These are phyloP conservation scores for Paracorniculantispora psalliotae DNA, from an alignment of 2,329 filamentous ascomycete species.

Conservation along the genomic window DNA sequence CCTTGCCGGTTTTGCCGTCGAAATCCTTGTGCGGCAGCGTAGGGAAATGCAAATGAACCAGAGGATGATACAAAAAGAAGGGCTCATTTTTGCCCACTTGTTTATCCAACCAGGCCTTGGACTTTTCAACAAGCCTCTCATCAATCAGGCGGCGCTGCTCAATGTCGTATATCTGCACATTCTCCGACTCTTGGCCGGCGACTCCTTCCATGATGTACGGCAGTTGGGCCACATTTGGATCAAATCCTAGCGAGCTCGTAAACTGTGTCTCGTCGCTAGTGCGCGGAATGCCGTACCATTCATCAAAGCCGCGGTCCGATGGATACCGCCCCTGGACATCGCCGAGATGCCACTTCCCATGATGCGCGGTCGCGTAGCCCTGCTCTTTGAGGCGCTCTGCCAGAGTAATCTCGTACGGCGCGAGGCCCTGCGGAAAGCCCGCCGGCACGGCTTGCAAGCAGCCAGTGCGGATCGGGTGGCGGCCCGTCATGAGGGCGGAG, in stretches of 20 bases:
- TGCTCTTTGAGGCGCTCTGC: slow-evolving; percentile 25
- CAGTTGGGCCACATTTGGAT: slow-evolving; percentile 28
- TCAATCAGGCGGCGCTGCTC: slow-evolving; percentile 27
- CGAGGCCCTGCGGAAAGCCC: slow-evolving; percentile 29
- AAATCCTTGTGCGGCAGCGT: slow-evolving; percentile 28
- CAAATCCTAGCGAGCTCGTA: slow-evolving; percentile 27
- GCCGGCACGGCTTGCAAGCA: slow-evolving; percentile 30
- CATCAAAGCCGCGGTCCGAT: slow-evolving; percentile 31
- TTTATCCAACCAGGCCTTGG: slow-evolving; percentile 27
- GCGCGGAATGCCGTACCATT: slow-evolving; percentile 33
- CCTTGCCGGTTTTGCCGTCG: slow-evolving; percentile 23
- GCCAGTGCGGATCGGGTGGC: slow-evolving; percentile 31
- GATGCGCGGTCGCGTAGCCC: slow-evolving; percentile 27
- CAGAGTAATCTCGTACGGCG: slow-evolving; percentile 28
- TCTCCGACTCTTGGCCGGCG: slow-evolving; percentile 23
- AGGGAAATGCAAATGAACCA: slow-evolving; percentile 30
- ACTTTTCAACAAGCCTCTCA: slow-evolving; percentile 27
- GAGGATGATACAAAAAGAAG: slow-evolving; percentile 31
- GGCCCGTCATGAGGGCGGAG: slow-evolving; percentile 31
- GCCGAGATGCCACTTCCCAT: slow-evolving; percentile 33
- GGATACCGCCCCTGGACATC: slow-evolving; percentile 31
- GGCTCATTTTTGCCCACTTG: slow-evolving; percentile 21
- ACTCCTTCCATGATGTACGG: slow-evolving; percentile 30
- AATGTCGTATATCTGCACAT: slow-evolving; percentile 29
- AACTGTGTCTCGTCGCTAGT: slow-evolving; percentile 34